Evolutionary conservation across 495 filamentous ascomycete species (phyloP).

Genomic region (Annulohypoxylon maeteangense): DNA sequence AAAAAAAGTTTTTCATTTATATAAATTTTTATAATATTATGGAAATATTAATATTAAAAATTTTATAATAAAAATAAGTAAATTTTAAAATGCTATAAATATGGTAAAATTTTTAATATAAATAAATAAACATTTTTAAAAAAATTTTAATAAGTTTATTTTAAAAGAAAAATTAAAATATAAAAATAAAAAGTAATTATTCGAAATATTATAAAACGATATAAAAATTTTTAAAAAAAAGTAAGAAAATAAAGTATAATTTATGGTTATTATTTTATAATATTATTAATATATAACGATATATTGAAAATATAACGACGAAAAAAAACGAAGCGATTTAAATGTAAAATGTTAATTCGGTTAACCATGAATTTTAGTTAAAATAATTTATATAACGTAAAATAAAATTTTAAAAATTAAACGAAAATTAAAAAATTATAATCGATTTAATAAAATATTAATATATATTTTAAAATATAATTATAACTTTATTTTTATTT

Average conservation of each 20-base stretch:
- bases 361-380: slow-evolving; percentile 7
- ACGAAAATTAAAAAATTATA: background rate
- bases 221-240: slow-evolving; percentile 3
- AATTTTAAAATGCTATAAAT: too few species aligned
- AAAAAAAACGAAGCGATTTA: background rate
- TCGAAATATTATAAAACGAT: slow-evolving; percentile 6
- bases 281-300: slow-evolving; percentile 14
- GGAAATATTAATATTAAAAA: slow-evolving; percentile 16
- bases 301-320: slow-evolving; percentile 6
- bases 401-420: background rate
- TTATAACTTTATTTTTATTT: too few species aligned
- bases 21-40: slow-evolving; percentile 25
- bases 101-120: slow-evolving; percentile 1
- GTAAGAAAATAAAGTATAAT: slow-evolving; percentile 10
- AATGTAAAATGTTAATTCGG: slow-evolving; percentile 1
- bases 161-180: background rate
- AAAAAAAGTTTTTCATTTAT: slow-evolving; percentile 18
- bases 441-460: background rate
- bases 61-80: slow-evolving; percentile 7
- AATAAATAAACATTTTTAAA: background rate
- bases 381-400: background rate
- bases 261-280: slow-evolving; percentile 18
- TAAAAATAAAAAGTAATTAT: background rate
- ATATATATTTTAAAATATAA: background rate
- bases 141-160: background rate